These are phyloP conservation scores for Clonostachys chloroleuca DNA, from an alignment of 2,329 filamentous ascomycete species.

Conservation along the genomic window DNA sequence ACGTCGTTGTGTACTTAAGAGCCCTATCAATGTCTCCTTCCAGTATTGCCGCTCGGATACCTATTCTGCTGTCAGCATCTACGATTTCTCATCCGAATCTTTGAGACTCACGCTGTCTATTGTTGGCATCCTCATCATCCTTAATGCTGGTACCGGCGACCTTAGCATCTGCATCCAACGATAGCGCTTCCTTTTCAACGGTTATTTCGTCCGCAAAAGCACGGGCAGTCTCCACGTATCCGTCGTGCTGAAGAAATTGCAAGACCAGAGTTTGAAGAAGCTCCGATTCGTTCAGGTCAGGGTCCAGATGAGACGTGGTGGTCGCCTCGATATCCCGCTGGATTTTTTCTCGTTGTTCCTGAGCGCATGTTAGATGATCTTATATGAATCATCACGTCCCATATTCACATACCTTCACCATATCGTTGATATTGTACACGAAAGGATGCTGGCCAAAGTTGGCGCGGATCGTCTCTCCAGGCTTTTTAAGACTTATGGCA, in stretches of 20 bases:
- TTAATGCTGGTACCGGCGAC: conserved; percentile 60
- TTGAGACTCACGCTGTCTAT: conserved; percentile 68
- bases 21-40: conserved; percentile 91
- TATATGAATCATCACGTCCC: not conserved
- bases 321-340: conserved; percentile 54
- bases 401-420: conserved; percentile 62
- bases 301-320: conserved; percentile 56
- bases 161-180: conserved; percentile 46
- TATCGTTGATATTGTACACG: conserved; percentile 83
- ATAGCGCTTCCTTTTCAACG: conserved; percentile 67
- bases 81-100: not conserved
- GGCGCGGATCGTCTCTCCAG: conserved; percentile 54
- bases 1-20: conserved; percentile 72
- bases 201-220: conserved; percentile 83
- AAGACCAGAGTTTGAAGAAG: conserved; percentile 77
- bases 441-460: conserved; percentile 76
- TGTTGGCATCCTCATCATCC: conserved; percentile 82
- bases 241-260: conserved; percentile 91
- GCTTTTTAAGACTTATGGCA: conserved; percentile 59
- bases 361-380: not conserved
- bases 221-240: conserved; percentile 87
- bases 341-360: conserved; percentile 59
- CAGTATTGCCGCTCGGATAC: conserved; percentile 80
- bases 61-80: conserved; percentile 34
- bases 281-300: conserved; percentile 65